Conservation (phyloP, 345 rosid species). For the Eucalyptus sideroxylon region DNA sequence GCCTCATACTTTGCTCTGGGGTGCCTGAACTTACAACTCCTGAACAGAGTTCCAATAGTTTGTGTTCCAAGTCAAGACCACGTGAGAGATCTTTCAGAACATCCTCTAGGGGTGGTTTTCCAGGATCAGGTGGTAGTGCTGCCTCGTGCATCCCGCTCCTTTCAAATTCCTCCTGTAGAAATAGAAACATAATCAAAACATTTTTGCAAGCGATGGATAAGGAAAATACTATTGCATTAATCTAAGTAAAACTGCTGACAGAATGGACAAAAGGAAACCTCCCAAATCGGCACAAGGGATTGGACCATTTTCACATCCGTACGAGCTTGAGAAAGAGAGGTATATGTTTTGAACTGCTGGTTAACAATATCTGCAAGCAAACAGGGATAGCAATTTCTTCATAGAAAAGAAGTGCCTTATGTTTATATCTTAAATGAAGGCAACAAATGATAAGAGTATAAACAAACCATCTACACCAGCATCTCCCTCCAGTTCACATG, state of each 20-base stretch:
- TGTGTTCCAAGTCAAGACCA: slow-evolving; percentile 37
- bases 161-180: slow-evolving; percentile 70
- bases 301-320: slow-evolving; percentile 90
- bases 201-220: background rate
- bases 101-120: slow-evolving; percentile 58
- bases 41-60: slow-evolving; percentile 20
- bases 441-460: background rate
- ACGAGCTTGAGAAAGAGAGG: slow-evolving; percentile 63
- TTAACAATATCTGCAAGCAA: slow-evolving; percentile 64
- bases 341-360: slow-evolving; percentile 48
- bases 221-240: background rate
- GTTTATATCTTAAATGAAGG: background rate
- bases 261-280: slow-evolving; percentile 37
- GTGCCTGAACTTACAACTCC: slow-evolving; percentile 9
- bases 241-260: background rate
- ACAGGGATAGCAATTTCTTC: background rate
- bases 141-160: slow-evolving; percentile 55
- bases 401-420: background rate
- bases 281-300: slow-evolving; percentile 95
- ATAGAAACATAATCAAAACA: background rate
- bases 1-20: slow-evolving; percentile 6
- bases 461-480: slow-evolving; percentile 55
- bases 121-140: slow-evolving; percentile 48
- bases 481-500: slow-evolving; percentile 96
- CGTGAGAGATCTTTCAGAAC: slow-evolving; percentile 51